Evolutionary conservation across 208 protist species (phyloP).

Genomic region (Acanthamoeba quina): DNA sequence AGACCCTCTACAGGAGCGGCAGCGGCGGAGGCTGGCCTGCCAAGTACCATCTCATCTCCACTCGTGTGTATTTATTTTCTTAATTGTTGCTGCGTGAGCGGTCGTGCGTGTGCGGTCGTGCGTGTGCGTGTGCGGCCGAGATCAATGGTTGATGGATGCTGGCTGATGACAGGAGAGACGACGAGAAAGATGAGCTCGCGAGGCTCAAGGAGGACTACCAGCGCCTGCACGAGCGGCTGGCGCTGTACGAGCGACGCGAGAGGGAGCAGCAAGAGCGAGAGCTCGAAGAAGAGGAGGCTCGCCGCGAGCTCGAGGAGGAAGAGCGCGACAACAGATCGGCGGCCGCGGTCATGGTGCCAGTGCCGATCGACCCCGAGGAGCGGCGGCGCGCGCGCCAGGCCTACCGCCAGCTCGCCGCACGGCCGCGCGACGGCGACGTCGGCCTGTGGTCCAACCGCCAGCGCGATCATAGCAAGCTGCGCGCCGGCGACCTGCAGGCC

Average conservation of each 20-base stretch:
- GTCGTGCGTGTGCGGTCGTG: no score
- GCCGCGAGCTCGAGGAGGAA: not conserved
- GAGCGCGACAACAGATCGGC: not conserved
- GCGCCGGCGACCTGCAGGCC: not conserved
- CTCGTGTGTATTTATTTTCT: not conserved
- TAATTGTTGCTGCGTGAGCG: no score
- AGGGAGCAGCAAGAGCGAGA: not conserved
- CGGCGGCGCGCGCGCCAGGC: not conserved
- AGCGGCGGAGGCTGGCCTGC: not conserved
- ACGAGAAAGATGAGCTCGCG: not conserved
- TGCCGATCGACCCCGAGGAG: not conserved
- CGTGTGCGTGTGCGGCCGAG: no score
- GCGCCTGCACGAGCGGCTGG: not conserved
- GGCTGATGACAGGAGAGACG: not conserved
- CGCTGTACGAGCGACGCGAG: not conserved
- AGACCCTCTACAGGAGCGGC: not conserved
- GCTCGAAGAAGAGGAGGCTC: not conserved
- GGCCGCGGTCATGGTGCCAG: not conserved
- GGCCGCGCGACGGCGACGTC: not conserved
- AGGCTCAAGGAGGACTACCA: constrained; percentile 18
- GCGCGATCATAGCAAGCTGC: not conserved
- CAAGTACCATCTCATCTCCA: no score
- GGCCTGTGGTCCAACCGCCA: not conserved
- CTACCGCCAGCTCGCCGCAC: not conserved
- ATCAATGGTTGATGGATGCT: not conserved